Percentiles rank a stretch among this genome's conserved stretches.
Conservation (phyloP, 2,329 filamentous ascomycete genomes). For the Claviceps pusilla region DNA sequence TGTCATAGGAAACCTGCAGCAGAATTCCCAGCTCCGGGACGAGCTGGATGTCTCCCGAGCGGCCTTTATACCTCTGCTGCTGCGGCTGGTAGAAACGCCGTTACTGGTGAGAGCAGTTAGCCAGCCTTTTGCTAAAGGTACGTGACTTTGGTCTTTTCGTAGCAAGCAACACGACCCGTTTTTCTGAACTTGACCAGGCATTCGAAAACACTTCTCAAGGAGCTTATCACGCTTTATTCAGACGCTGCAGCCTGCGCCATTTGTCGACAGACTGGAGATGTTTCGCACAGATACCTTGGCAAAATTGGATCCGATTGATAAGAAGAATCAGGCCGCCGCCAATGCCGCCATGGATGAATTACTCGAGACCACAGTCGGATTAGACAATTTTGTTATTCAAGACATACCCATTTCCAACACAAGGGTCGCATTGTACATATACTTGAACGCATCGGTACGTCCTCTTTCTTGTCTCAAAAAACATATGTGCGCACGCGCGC, state of each 20-base stretch:
- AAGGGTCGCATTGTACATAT: slow-evolving; percentile 70
- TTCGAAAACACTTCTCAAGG: slow-evolving; percentile 33
- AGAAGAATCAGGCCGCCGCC: slow-evolving; percentile 32
- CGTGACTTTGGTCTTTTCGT: background rate
- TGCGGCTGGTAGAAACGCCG: slow-evolving; percentile 46
- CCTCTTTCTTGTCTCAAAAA: background rate
- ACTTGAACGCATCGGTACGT: slow-evolving; percentile 64
- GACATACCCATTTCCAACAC: slow-evolving; percentile 62
- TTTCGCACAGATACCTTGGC: slow-evolving; percentile 44
- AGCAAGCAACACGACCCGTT: background rate
- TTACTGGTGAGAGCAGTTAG: slow-evolving; percentile 38
- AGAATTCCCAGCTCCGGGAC: slow-evolving; percentile 30
- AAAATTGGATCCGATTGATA: slow-evolving; percentile 37
- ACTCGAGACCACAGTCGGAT: slow-evolving; percentile 39
- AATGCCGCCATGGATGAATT: slow-evolving; percentile 40
- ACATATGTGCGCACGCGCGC: background rate
- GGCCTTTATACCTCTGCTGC: slow-evolving; percentile 47
- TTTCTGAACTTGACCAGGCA: slow-evolving; percentile 17
- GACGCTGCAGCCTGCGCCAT: slow-evolving; percentile 41
- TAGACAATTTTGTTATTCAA: slow-evolving; percentile 38
- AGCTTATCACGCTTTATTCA: slow-evolving; percentile 39
- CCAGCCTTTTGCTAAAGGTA: slow-evolving; percentile 38
- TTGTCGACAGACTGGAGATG: slow-evolving; percentile 37
- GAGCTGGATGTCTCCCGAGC: slow-evolving; percentile 47
- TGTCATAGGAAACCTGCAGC: slow-evolving; percentile 30